These are phyloP conservation scores for Bassia scoparia DNA, from an alignment of 148 eudicot genomes.

Conservation along the genomic window DNA sequence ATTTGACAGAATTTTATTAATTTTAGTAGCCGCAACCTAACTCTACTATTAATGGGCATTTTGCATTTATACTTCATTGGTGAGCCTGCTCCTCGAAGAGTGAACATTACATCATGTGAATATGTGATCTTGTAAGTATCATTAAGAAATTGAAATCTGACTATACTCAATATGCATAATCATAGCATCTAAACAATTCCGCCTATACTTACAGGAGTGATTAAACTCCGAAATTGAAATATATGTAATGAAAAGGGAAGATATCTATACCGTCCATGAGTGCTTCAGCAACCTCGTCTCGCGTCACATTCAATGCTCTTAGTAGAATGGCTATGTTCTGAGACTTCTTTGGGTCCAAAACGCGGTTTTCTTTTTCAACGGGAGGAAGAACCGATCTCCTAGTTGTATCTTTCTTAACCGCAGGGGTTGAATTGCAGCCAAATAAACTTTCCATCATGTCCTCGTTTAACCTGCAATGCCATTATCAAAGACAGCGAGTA, in stretches of 20 bases:
- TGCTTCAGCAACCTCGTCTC: slow-evolving; percentile 57
- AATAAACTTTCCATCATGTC: slow-evolving; percentile 59
- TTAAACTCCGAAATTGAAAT: neutral
- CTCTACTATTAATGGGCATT: neutral
- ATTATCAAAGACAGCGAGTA: slow-evolving; percentile 15
- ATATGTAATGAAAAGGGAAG: neutral
- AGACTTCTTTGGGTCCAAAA: slow-evolving; percentile 54
- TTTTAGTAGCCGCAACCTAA: neutral
- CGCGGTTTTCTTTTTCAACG: slow-evolving; percentile 40
- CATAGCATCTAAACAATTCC: neutral
- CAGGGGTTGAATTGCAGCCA: slow-evolving; percentile 33
- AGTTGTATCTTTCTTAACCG: slow-evolving; percentile 28
- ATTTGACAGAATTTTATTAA: neutral
- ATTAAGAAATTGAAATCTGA: too few relatives aligned
- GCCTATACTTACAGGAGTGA: neutral
- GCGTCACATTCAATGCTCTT: slow-evolving; percentile 52
- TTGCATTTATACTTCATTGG: too few relatives aligned
- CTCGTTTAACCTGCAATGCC: slow-evolving; percentile 47
- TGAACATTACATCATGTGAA: too few relatives aligned
- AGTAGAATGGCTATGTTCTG: slow-evolving; percentile 55
- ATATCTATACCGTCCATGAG: slow-evolving; percentile 44
- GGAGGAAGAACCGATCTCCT: slow-evolving; percentile 32
- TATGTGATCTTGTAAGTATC: too few relatives aligned
- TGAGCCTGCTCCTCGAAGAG: too few relatives aligned
- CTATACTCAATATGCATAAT: too few relatives aligned